Base-by-base conservation (phyloP, 305 asterid species). In the Rubia balearica region DNA sequence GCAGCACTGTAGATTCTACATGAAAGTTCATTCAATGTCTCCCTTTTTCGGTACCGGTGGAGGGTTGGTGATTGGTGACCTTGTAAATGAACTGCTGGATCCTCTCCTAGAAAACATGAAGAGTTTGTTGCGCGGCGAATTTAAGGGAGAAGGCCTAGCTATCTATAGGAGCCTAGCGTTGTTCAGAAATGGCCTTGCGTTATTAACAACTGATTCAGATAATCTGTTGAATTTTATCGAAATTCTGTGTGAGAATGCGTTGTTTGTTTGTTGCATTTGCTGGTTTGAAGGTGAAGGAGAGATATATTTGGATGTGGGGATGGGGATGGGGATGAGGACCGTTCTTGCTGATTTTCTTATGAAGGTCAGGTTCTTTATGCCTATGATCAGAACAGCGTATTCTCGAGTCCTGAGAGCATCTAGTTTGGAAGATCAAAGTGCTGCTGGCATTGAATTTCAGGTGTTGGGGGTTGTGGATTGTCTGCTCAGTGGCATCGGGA, bases 21-120 rank as follows among this genome's bases (percentile, higher is more conserved):
- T 24, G 40, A 22, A 5, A 60, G 38, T 21, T 13, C 65, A 60
- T 60, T 33, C 36, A 12, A 1, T 11, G 41, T 10, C 17, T 60
- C 65, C 41, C 42, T 30, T 24, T 60, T 24, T 60, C 0, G 65
- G n/a, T 27, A 30, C 60, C 22, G 60, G 13, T 60, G 41, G 9
- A 27, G 19, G 41, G 42, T 60, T 60, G 17, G 65, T 60, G 65
- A 60, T 60, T 27, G 65, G 12, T 24, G 41, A 27, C 40, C 42
- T 60, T 27, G 65, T 60, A 24, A 27, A 60, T 24, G 65, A 60
- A 27, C 41, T 60, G 65, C 42, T 60, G 65, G 65, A 60, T 60
- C 65, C 42, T 60, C 65, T 60, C 19, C 42, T 24, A 4, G 65
- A 60, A 7, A 60, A 27, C n/a, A 12, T 60, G 65, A 60, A 60